Percentiles rank a stretch among this genome's conserved stretches.
Conservation (phyloP, 352 stramenopile species). For the Globisporangium megalacanthum region DNA sequence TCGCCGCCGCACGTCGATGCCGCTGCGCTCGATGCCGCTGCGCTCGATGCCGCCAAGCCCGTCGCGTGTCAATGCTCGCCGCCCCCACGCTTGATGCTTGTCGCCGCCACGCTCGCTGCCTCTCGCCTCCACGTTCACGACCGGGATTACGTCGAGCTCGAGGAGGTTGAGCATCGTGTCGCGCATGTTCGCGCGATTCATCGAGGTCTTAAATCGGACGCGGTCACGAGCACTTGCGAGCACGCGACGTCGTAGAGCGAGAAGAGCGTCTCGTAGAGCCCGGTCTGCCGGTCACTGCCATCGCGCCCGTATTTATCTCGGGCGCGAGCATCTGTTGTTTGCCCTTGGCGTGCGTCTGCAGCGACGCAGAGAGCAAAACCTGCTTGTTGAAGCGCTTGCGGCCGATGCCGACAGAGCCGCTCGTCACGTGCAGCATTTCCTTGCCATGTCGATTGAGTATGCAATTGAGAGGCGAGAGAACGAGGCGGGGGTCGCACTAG, state of each 20-base stretch:
- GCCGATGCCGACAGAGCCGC: constrained; percentile 91
- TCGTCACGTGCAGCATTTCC: constrained; percentile 86
- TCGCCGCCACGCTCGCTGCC: constrained; percentile 87
- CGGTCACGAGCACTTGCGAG: constrained; percentile 88
- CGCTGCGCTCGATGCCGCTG: too few species aligned
- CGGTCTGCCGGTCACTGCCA: constrained; percentile 94
- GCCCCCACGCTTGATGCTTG: too few species aligned
- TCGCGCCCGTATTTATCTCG: constrained; percentile 82
- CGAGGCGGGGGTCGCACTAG: too few species aligned
- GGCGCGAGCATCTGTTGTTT: constrained; percentile 89
- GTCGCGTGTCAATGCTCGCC: too few species aligned
- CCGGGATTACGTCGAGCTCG: constrained; percentile 95
- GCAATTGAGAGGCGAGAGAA: too few species aligned
- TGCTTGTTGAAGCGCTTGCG: constrained; percentile 93
- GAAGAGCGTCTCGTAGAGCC: constrained; percentile 97
- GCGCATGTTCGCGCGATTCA: constrained; percentile 80
- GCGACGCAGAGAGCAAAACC: constrained; percentile 79
- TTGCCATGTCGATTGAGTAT: constrained; percentile 91
- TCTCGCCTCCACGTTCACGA: constrained; percentile 99
- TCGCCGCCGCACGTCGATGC: too few species aligned
- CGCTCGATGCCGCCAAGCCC: too few species aligned
- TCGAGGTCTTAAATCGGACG: constrained; percentile 78
- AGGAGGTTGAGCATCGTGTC: constrained; percentile 91
- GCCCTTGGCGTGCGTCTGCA: constrained; percentile 83
- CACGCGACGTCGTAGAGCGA: constrained; percentile 92